A percentile compares a stretch with the other conserved stretches of the same genome.
These are phyloP conservation scores for Malus fusca DNA, from an alignment of 306 rosid genomes.

Conservation along the genomic window DNA sequence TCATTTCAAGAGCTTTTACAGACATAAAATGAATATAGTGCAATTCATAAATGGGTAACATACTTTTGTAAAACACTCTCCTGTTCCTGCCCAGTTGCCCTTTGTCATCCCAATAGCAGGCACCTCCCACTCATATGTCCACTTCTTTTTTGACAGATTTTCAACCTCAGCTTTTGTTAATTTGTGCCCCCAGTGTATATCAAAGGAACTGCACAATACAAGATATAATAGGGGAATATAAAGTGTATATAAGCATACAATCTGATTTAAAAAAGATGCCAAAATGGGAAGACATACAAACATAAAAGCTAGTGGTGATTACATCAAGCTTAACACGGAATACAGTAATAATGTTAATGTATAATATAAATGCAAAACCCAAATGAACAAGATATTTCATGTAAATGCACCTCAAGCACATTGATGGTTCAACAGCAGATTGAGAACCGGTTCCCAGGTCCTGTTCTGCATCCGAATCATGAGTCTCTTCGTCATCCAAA, in stretches of 20 bases:
- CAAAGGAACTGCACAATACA: conserved; percentile 48
- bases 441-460: conserved; percentile 20
- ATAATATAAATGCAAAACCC: neutral
- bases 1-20: neutral
- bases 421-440: conserved; percentile 26
- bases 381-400: neutral
- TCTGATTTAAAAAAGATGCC: neutral
- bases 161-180: conserved; percentile 64
- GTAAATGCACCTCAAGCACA: conserved; percentile 44
- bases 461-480: conserved; percentile 45
- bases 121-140: conserved; percentile 62
- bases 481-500: neutral
- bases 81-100: conserved; percentile 83
- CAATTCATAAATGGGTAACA: conserved; percentile 2
- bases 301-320: neutral
- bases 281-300: too few species aligned
- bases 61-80: conserved; percentile 68
- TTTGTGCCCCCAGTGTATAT: conserved; percentile 49
- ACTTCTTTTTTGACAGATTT: conserved; percentile 31
- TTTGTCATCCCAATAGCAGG: conserved; percentile 68
- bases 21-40: neutral
- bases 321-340: neutral
- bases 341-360: neutral
- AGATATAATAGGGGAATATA: neutral
- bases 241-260: neutral